Evolutionary conservation across 371 early-diverging fungal species (phyloP).

Genomic region (Conidiobolus incongruus): DNA sequence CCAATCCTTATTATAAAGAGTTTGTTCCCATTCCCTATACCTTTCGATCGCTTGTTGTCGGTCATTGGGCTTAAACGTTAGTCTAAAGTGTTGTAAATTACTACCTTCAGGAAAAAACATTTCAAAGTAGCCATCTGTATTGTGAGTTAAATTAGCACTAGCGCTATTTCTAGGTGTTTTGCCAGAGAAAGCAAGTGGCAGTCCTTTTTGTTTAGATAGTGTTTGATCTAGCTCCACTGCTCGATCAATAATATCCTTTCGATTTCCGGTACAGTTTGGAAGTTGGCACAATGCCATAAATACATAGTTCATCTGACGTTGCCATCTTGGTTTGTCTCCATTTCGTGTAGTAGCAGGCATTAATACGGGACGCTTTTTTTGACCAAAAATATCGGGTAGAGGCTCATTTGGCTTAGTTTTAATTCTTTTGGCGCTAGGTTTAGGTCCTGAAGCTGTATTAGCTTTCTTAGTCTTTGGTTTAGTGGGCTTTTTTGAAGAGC

Average conservation of each 20-base stretch:
- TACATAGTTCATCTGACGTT: conserved; percentile 60
- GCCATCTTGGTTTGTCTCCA: conserved; percentile 44
- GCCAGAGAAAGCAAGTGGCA: conserved; percentile 58
- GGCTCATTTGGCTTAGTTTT: too few relatives aligned
- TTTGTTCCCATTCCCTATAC: conserved; percentile 48
- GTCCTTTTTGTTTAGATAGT: conserved; percentile 36
- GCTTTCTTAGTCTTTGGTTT: too few relatives aligned
- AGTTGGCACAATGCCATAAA: conserved; percentile 47
- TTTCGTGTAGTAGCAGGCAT: too few relatives aligned
- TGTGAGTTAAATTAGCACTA: conserved; percentile 52
- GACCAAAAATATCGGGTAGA: too few relatives aligned
- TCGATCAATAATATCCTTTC: conserved; percentile 41
- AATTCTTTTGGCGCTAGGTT: too few relatives aligned
- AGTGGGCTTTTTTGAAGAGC: too few relatives aligned
- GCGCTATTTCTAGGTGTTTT: conserved; percentile 75
- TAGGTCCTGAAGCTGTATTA: too few relatives aligned
- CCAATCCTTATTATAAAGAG: conserved; percentile 45
- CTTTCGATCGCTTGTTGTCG: conserved; percentile 41
- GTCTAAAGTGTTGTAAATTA: conserved; percentile 33
- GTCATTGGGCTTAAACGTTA: conserved; percentile 52
- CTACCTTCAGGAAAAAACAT: conserved; percentile 36
- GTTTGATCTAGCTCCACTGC: conserved; percentile 48
- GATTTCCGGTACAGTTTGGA: conserved; percentile 30
- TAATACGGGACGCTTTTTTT: too few relatives aligned
- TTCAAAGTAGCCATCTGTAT: conserved; percentile 53